A percentile compares a stretch with the other conserved stretches of the same genome.
phyloP scores from a whole-genome alignment of 768 basidiomycete genomes.

The Tubosaeta brunneosetosa region DNA sequence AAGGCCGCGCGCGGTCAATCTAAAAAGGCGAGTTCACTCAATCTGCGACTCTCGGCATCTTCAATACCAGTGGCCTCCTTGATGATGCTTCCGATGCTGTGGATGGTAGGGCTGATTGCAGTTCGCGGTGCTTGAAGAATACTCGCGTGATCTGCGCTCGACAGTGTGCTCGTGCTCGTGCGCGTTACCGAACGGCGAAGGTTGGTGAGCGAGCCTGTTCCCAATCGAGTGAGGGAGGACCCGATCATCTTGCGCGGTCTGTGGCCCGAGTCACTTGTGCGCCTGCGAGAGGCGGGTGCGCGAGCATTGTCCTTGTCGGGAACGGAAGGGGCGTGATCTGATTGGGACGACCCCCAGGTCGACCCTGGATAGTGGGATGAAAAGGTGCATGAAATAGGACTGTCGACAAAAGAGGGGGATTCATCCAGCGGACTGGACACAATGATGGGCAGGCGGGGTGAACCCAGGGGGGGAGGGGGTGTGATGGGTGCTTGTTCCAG shows the following conservation, averaged over 20 bases:
- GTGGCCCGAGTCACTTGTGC: conserved; percentile 16
- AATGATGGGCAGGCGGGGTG: conserved; percentile 11
- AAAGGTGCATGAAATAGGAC: conserved; percentile 22
- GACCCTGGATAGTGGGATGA: conserved; percentile 19
- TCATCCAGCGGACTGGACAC: conserved; percentile 14
- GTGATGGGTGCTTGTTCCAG: conserved; percentile 16
- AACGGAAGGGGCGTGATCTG: conserved; percentile 1
- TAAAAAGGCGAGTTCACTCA: conserved; percentile 71
- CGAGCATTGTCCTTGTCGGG: conserved; percentile 14
- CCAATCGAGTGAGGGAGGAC: conserved; percentile 23
- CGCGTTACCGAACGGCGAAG: conserved; percentile 41
- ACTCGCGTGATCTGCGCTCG: conserved; percentile 32
- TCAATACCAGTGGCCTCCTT: conserved; percentile 49
- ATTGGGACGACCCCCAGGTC: conserved; percentile 11
- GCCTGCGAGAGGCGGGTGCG: conserved; percentile 10
- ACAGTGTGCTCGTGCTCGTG: conserved; percentile 18
- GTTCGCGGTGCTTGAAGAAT: conserved; percentile 31
- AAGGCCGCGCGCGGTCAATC: conserved; percentile 19
- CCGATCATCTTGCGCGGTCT: conserved; percentile 7
- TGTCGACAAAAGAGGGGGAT: conserved; percentile 13
- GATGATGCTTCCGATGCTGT: conserved; percentile 55
- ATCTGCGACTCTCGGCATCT: conserved; percentile 63
- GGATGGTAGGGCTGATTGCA: conserved; percentile 54
- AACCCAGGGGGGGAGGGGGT: conserved; percentile 4
- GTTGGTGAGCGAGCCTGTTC: conserved; percentile 39